These are phyloP conservation scores for Crotalaria pallida DNA, from an alignment of 306 rosid genomes.

Conservation along the genomic window DNA sequence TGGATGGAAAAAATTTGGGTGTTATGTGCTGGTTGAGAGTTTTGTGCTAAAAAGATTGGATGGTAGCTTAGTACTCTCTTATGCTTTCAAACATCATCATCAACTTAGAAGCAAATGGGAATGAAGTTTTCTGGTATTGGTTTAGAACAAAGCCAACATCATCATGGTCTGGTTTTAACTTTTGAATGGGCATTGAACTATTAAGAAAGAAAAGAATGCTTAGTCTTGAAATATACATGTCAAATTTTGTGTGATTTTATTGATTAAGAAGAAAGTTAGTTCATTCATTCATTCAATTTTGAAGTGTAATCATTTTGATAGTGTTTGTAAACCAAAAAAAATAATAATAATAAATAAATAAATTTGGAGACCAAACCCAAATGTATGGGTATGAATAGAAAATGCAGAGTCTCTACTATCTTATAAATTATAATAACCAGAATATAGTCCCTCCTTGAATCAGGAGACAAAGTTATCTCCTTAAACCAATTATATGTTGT, in stretches of 20 bases:
- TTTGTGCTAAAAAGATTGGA: slow-evolving; percentile 52
- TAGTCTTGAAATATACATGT: not conserved
- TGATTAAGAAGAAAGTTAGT: slow-evolving; percentile 1
- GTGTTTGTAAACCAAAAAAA: too few species aligned
- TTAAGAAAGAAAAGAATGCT: not conserved
- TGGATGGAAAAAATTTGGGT: slow-evolving; percentile 58
- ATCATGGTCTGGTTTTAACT: not conserved
- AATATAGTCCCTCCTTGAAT: too few species aligned
- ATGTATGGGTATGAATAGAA: too few species aligned
- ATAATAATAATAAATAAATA: too few species aligned
- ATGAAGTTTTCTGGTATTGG: slow-evolving; percentile 8
- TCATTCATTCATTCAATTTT: slow-evolving; percentile 11
- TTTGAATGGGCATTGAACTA: not conserved
- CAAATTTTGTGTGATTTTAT: slow-evolving; percentile 16
- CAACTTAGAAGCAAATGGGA: slow-evolving; percentile 55
- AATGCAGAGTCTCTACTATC: too few species aligned
- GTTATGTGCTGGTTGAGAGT: slow-evolving; percentile 57
- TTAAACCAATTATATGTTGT: too few species aligned
- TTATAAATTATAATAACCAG: too few species aligned
- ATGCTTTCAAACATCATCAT: slow-evolving; percentile 43
- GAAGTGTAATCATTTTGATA: not conserved
- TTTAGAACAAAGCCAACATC: not conserved
- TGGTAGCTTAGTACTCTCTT: slow-evolving; percentile 40
- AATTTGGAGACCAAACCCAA: too few species aligned
- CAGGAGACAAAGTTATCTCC: too few species aligned